phyloP scores from a whole-genome alignment of 169 alveolate genomes.

The Perkinsus chesapeaki region DNA sequence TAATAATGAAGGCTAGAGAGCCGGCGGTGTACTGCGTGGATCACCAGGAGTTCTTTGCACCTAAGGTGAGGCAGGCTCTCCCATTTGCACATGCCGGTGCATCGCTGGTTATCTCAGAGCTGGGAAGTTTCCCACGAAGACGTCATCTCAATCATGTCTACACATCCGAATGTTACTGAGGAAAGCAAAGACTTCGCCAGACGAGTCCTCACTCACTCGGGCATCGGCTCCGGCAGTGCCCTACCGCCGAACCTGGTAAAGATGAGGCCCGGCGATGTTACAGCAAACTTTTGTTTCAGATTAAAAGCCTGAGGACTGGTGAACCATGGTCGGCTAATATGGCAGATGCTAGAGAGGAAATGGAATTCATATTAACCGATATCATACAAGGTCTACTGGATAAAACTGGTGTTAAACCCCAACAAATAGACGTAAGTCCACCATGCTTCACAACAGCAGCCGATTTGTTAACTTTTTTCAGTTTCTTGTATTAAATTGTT shows the following conservation, averaged over 20 bases:
- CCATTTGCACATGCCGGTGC: not conserved
- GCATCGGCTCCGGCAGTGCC: not conserved
- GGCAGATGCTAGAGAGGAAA: not conserved
- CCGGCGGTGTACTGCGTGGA: not conserved
- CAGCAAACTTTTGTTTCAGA: not conserved
- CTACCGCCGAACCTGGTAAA: not conserved
- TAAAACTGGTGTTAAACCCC: not conserved
- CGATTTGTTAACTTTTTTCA: not conserved
- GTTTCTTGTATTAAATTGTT: slow-evolving; percentile 8
- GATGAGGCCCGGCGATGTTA: not conserved
- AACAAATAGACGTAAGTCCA: not conserved
- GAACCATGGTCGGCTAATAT: not conserved
- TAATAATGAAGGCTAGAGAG: not conserved
- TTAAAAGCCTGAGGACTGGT: not conserved
- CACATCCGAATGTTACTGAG: not conserved
- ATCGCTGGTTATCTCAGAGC: not conserved
- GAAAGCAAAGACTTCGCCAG: not conserved
- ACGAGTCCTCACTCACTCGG: not conserved
- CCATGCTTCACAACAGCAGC: not conserved
- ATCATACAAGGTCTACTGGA: not conserved
- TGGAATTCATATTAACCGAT: not conserved
- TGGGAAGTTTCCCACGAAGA: not conserved
- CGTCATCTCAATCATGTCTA: not conserved
- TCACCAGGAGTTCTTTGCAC: not conserved
- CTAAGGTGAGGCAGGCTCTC: not conserved